Evolutionary conservation across 148 eudicot species (phyloP).

Genomic region (Arctostaphylos glauca): DNA sequence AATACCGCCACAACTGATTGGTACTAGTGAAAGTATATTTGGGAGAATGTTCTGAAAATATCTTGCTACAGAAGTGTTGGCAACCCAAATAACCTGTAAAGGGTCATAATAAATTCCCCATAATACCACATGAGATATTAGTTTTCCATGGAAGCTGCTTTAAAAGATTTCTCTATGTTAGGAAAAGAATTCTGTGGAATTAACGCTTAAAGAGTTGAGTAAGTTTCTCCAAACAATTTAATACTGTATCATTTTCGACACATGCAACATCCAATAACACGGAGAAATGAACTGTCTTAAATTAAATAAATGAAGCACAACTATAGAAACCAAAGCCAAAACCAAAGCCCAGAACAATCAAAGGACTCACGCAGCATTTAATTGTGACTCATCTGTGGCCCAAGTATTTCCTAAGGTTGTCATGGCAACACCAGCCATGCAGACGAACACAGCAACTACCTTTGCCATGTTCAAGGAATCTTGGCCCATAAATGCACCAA

Average conservation of each 20-base stretch:
- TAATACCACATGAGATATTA: not conserved
- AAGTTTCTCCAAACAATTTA: not conserved
- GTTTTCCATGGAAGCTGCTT: not conserved
- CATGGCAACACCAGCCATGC: constrained; percentile 96
- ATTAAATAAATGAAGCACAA: not conserved
- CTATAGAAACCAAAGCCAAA: constrained; percentile 10
- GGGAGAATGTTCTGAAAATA: not conserved
- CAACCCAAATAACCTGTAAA: not conserved
- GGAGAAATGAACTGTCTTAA: not conserved
- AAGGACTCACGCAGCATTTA: constrained; percentile 48
- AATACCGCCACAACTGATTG: not conserved
- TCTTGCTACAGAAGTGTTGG: not conserved
- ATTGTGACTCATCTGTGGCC: constrained; percentile 73
- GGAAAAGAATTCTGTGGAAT: not conserved
- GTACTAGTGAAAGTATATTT: not conserved
- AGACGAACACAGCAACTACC: constrained; percentile 85
- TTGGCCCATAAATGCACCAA: constrained; percentile 89
- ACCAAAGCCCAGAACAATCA: constrained; percentile 3
- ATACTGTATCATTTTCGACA: not conserved
- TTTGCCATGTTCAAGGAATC: constrained; percentile 87
- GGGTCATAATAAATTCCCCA: not conserved
- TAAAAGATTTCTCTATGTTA: not conserved
- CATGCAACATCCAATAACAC: not conserved
- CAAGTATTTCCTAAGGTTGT: constrained; percentile 98
- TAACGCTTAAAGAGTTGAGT: not conserved